A percentile compares a stretch with the other conserved stretches of the same genome.
Conservation (phyloP, 805 yeast genomes). For the Kazachstania psychrophila region DNA sequence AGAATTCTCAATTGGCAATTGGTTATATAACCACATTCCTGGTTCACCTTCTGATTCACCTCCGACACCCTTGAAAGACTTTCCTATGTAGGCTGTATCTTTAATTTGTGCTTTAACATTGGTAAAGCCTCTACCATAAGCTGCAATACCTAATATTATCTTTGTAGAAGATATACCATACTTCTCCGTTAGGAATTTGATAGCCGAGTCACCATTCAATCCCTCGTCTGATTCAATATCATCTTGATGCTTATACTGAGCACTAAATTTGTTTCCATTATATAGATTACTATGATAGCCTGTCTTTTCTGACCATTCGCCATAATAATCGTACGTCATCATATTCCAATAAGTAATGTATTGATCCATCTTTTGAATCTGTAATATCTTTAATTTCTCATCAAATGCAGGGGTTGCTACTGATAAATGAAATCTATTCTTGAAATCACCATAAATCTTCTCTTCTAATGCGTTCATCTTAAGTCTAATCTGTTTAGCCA, state of each 20-base stretch:
- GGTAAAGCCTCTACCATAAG: constrained; percentile 59
- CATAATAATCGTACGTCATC: constrained; percentile 87
- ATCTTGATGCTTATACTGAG: constrained; percentile 9
- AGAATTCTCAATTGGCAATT: constrained; percentile 40
- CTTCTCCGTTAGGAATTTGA: constrained; percentile 34
- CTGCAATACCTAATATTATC: constrained; percentile 76
- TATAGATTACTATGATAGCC: constrained; percentile 66
- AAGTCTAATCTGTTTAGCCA: constrained; percentile 36
- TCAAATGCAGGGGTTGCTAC: constrained; percentile 69
- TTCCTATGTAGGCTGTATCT: constrained; percentile 26
- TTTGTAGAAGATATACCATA: constrained; percentile 40
- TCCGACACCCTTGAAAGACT: constrained; percentile 36
- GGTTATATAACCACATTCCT: constrained; percentile 47
- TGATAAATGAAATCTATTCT: constrained; percentile 40
- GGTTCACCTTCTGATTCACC: constrained; percentile 38
- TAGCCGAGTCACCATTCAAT: constrained; percentile 41
- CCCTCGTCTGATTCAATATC: constrained; percentile 26
- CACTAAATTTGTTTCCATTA: constrained; percentile 12
- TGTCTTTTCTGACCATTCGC: constrained; percentile 57
- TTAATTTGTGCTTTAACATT: constrained; percentile 31
- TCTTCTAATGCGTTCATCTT: constrained; percentile 35
- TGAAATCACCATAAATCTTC: constrained; percentile 11
- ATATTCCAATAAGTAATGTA: constrained; percentile 66
- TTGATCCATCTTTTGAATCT: constrained; percentile 46
- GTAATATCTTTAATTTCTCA: constrained; percentile 36